These are phyloP conservation scores for Termitomyces sp. DNA, from an alignment of 768 basidiomycete genomes.

Conservation along the genomic window DNA sequence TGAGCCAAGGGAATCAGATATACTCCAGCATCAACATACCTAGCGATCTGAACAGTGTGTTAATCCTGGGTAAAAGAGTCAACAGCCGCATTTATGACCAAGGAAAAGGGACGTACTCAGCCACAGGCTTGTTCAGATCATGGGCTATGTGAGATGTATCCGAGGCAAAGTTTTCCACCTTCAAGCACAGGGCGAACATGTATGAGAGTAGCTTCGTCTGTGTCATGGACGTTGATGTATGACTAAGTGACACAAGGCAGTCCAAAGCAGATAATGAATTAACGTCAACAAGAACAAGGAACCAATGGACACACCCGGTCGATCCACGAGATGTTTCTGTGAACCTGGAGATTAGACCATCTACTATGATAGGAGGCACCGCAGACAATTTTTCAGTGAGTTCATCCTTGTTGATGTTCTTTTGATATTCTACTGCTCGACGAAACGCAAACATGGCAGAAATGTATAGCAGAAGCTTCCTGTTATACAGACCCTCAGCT, in stretches of 20 bases:
- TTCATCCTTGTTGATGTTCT: conserved; percentile 41
- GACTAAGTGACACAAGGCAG: conserved; percentile 19
- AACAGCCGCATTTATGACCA: not conserved
- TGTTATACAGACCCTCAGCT: conserved; percentile 19
- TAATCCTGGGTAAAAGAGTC: conserved; percentile 32
- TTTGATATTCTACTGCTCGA: conserved; percentile 32
- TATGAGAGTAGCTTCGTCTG: conserved; percentile 71
- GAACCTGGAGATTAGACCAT: conserved; percentile 74
- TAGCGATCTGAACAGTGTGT: conserved; percentile 69
- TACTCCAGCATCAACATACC: conserved; percentile 32
- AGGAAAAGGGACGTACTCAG: conserved; percentile 46
- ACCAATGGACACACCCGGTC: conserved; percentile 37
- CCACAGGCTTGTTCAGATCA: conserved; percentile 62
- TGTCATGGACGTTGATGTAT: conserved; percentile 60
- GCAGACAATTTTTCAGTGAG: conserved; percentile 51
- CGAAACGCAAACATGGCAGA: conserved; percentile 76
- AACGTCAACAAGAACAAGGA: not conserved
- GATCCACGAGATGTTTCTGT: conserved; percentile 70
- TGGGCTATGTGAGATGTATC: conserved; percentile 63
- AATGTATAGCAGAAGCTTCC: conserved; percentile 77
- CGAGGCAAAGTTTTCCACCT: conserved; percentile 70
- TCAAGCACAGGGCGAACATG: conserved; percentile 77
- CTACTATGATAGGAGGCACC: conserved; percentile 61
- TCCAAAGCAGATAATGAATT: conserved; percentile 2
- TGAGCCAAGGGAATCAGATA: conserved; percentile 1